Conservation (phyloP, 257 asterid species). For the Henckelia pumila region DNA sequence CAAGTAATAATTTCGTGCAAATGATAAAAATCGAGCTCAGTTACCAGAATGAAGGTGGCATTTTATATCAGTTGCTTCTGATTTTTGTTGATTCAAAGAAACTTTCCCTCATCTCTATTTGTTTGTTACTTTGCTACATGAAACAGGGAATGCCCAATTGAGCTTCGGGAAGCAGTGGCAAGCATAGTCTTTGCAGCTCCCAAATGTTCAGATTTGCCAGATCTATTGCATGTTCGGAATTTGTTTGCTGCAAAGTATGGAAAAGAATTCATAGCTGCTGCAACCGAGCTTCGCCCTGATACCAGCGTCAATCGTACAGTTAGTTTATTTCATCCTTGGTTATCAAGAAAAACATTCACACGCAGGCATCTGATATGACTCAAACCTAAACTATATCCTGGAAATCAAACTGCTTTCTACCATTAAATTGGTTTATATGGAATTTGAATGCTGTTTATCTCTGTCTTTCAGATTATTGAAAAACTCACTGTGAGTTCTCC, state of each 20-base stretch:
- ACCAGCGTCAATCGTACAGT: constrained; percentile 95
- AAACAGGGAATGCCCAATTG: constrained; percentile 84
- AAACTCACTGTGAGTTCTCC: constrained; percentile 79
- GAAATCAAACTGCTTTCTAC: not conserved
- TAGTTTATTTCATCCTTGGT: constrained; percentile 27
- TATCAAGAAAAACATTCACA: no score
- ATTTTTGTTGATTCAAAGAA: not conserved
- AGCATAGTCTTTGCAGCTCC: constrained; percentile 94
- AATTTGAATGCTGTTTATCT: constrained; percentile 5
- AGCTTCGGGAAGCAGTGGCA: constrained; percentile 85
- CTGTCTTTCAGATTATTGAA: constrained; percentile 68
- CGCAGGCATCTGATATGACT: not conserved
- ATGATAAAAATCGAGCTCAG: not conserved
- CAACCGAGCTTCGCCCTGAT: constrained; percentile 93
- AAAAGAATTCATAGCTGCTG: constrained; percentile 88
- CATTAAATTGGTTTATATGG: constrained; percentile 5
- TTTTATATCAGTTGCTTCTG: not conserved
- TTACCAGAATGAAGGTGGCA: not conserved
- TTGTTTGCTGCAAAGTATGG: constrained; percentile 83
- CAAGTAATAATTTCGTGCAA: not conserved
- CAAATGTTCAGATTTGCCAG: constrained; percentile 94
- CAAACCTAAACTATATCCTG: not conserved
- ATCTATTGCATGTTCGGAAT: constrained; percentile 70
- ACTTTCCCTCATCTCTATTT: not conserved
- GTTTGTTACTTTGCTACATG: constrained; percentile 23